Evolutionary conservation across 1,284 basidiomycete genomes (phyloP).

Genomic region (Thelephora terrestris): DNA sequence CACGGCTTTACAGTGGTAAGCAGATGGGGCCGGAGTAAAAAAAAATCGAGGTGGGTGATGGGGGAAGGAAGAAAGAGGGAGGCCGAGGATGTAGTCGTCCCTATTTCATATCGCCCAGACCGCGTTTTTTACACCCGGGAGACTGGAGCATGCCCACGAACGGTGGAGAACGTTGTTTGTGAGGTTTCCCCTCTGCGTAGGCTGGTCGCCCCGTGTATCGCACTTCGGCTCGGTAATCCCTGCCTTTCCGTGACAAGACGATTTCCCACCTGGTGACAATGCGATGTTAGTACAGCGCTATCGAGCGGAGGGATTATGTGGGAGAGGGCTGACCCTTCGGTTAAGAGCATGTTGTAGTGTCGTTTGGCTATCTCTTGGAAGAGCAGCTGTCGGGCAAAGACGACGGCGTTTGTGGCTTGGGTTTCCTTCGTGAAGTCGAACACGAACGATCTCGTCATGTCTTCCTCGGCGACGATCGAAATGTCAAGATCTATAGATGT

Average conservation of each 20-base stretch:
- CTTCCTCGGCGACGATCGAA: conserved; percentile 35
- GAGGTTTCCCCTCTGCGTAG: conserved; percentile 35
- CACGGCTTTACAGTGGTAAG: too few species aligned
- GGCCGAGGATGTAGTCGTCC: too few species aligned
- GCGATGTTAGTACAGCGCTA: conserved; percentile 3
- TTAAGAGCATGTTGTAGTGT: conserved; percentile 51
- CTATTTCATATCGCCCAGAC: too few species aligned
- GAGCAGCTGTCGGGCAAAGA: conserved; percentile 55
- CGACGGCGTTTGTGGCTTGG: conserved; percentile 39
- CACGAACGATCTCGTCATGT: conserved; percentile 49
- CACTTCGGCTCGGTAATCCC: conserved; percentile 53
- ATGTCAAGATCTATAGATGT: conserved; percentile 46
- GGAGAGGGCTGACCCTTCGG: conserved; percentile 46
- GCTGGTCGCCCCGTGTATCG: conserved; percentile 61
- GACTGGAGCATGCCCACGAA: conserved; percentile 49
- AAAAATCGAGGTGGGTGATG: too few species aligned
- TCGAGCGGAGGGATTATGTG: conserved; percentile 4
- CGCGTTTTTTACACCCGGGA: conserved; percentile 5
- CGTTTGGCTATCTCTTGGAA: conserved; percentile 43
- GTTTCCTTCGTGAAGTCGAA: conserved; percentile 40
- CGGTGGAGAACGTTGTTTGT: conserved; percentile 41
- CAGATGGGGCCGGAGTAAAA: too few species aligned
- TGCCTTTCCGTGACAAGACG: conserved; percentile 52
- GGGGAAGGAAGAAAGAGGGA: too few species aligned
- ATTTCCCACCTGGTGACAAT: conserved; percentile 47